phyloP scores from a whole-genome alignment of 345 rosid species.

The Anacardium occidentale region DNA sequence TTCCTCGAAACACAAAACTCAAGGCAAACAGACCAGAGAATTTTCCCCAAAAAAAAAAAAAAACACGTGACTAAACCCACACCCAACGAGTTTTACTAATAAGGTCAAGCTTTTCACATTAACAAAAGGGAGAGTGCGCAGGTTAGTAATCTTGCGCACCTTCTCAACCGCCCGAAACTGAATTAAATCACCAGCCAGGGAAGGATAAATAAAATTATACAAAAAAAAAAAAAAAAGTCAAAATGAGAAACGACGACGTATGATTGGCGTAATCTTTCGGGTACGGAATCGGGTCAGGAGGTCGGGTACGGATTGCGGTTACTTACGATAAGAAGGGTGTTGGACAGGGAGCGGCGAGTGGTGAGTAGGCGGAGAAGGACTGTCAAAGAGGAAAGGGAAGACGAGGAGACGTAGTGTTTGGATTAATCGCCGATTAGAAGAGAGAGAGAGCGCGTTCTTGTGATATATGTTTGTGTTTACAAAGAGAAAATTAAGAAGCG shows the following conservation, averaged over 20 bases:
- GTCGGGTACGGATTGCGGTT: slow-evolving; percentile 9
- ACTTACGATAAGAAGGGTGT: slow-evolving; percentile 11
- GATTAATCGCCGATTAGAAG: slow-evolving; percentile 59
- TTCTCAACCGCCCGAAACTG: slow-evolving; percentile 51
- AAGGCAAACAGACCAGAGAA: slow-evolving; percentile 24
- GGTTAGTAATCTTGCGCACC: slow-evolving; percentile 49
- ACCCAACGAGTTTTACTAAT: slow-evolving; percentile 24
- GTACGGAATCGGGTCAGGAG: slow-evolving; percentile 16
- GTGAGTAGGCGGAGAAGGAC: slow-evolving; percentile 21
- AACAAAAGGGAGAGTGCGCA: slow-evolving; percentile 36
- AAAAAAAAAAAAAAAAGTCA: slow-evolving; percentile 10
- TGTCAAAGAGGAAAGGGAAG: slow-evolving; percentile 33
- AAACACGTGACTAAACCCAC: slow-evolving; percentile 25
- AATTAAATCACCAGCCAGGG: slow-evolving; percentile 35
- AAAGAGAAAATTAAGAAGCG: slow-evolving; percentile 16
- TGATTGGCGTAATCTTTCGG: slow-evolving; percentile 14
- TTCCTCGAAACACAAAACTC: slow-evolving; percentile 21
- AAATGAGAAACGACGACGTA: slow-evolving; percentile 21
- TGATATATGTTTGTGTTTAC: not conserved
- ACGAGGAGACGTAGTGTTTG: slow-evolving; percentile 38
- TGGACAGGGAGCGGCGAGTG: not conserved
- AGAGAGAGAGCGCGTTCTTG: slow-evolving; percentile 14
- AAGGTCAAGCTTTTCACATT: slow-evolving; percentile 22
- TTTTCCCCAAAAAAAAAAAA: slow-evolving; percentile 17
- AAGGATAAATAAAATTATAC: not conserved